A percentile compares a stretch with the other conserved stretches of the same genome.
Conservation (phyloP, 192 early-diverging fungal species). For the Thamnidium elegans region DNA sequence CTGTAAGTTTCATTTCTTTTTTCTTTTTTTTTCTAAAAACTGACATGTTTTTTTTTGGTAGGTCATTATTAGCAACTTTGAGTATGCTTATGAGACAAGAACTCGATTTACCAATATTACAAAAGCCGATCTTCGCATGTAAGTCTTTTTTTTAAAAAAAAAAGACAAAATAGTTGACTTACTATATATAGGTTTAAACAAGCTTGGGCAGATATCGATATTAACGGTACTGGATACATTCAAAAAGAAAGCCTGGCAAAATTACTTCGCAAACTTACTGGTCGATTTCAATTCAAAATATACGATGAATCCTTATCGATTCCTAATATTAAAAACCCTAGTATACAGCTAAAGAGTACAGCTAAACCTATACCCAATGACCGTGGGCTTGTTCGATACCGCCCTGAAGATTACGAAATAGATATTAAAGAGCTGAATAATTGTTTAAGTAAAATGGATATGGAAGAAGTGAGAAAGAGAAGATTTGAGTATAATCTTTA, state of each 20-base stretch:
- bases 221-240: slow-evolving; percentile 29
- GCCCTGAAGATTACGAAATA: neutral
- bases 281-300: slow-evolving; percentile 26
- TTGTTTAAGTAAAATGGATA: slow-evolving; percentile 32
- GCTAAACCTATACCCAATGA: neutral
- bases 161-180: neutral
- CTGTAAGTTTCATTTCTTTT: slow-evolving; percentile 30
- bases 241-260: slow-evolving; percentile 27
- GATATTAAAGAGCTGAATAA: slow-evolving; percentile 22
- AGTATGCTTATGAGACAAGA: slow-evolving; percentile 35
- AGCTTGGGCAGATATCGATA: slow-evolving; percentile 38
- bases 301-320: slow-evolving; percentile 24
- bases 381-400: neutral
- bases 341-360: neutral
- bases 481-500: slow-evolving; percentile 44
- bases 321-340: slow-evolving; percentile 5
- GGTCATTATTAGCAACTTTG: slow-evolving; percentile 39
- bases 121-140: slow-evolving; percentile 34
- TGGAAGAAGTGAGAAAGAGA: slow-evolving; percentile 20
- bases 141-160: neutral
- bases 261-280: slow-evolving; percentile 15
- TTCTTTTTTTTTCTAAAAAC: too few species aligned
- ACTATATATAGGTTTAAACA: slow-evolving; percentile 26
- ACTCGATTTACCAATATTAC: slow-evolving; percentile 34
- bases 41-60: neutral